Evolutionary conservation across 2,329 filamentous ascomycete species (phyloP).

Genomic region (Clonostachys rosea): DNA sequence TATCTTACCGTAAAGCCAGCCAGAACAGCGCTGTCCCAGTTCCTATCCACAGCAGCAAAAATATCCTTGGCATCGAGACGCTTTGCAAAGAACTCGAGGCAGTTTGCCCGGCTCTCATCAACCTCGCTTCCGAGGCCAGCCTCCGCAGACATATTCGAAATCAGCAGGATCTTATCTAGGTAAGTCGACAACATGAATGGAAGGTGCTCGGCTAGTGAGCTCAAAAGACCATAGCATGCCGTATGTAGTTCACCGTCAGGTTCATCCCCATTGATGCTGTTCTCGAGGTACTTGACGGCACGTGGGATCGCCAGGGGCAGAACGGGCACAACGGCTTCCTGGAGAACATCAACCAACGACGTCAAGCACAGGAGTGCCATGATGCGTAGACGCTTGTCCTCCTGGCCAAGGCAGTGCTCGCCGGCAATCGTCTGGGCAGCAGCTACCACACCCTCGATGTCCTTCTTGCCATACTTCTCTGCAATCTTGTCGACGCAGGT

Average conservation of each 20-base stretch:
- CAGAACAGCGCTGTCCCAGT: conserved; percentile 62
- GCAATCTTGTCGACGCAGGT: conserved; percentile 88
- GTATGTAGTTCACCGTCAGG: conserved; percentile 67
- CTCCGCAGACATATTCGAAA: conserved; percentile 69
- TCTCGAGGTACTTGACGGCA: conserved; percentile 65
- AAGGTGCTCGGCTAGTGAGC: conserved; percentile 73
- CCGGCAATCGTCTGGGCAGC: conserved; percentile 76
- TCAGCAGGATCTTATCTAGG: conserved; percentile 64
- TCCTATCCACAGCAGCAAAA: conserved; percentile 67
- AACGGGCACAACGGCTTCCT: conserved; percentile 79
- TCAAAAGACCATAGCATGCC: conserved; percentile 76
- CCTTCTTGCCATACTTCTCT: conserved; percentile 93
- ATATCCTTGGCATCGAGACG: conserved; percentile 74
- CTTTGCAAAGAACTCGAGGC: conserved; percentile 70
- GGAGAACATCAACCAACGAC: conserved; percentile 82
- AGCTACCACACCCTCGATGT: conserved; percentile 68
- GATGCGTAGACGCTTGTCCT: conserved; percentile 67
- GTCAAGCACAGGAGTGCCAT: conserved; percentile 87
- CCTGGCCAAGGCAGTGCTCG: conserved; percentile 68
- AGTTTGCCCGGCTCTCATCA: conserved; percentile 61
- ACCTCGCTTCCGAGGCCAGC: conserved; percentile 56
- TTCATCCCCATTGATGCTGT: conserved; percentile 49
- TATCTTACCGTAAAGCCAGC: conserved; percentile 57
- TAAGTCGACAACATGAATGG: conserved; percentile 86
- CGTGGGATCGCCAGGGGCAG: conserved; percentile 72